Evolutionary conservation across 345 rosid species (phyloP).

Genomic region (Gossypium longicalyx): DNA sequence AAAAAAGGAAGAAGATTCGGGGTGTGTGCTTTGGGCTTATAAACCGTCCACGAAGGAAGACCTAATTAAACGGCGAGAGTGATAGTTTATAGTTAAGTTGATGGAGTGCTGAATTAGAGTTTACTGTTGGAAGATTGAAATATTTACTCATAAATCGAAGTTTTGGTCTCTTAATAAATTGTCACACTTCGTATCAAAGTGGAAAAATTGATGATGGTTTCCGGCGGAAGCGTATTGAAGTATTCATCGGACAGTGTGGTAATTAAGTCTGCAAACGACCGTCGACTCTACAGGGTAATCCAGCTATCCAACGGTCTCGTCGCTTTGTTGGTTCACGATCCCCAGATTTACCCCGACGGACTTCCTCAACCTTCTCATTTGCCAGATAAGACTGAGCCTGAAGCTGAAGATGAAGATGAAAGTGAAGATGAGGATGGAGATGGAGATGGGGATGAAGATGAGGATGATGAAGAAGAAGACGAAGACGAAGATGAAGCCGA

Average conservation of each 20-base stretch:
- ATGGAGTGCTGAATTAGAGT: neutral
- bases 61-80: neutral
- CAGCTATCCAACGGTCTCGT: constrained; percentile 70
- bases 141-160: neutral
- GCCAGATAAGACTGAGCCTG: constrained; percentile 8
- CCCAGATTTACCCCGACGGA: constrained; percentile 67
- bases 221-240: constrained; percentile 17
- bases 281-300: constrained; percentile 62
- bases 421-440: constrained; percentile 26
- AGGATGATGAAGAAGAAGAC: constrained; percentile 18
- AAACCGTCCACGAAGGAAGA: neutral
- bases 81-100: neutral
- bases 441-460: constrained; percentile 30
- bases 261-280: constrained; percentile 82
- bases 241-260: constrained; percentile 52
- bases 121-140: neutral
- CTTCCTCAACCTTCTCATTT: constrained; percentile 20
- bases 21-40: neutral
- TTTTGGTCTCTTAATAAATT: neutral
- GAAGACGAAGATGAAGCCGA: constrained; percentile 16
- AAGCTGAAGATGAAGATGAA: constrained; percentile 25
- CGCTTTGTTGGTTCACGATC: constrained; percentile 90
- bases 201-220: constrained; percentile 27
- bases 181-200: neutral
- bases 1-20: too few relatives aligned